Conservation (phyloP, 495 filamentous ascomycete species). For the Articulospora tetracladia region DNA sequence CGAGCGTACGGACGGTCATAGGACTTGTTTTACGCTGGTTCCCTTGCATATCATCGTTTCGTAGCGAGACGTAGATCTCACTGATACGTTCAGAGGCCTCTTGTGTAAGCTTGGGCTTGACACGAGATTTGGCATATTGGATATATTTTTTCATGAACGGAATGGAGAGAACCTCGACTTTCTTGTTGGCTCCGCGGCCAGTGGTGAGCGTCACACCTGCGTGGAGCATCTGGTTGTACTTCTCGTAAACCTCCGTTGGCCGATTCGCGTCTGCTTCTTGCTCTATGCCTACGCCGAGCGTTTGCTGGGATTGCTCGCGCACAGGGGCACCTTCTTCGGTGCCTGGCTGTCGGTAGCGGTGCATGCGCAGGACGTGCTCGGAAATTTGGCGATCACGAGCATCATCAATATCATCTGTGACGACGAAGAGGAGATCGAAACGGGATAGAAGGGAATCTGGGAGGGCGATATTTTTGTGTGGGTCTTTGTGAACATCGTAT, state of each 20-base stretch:
- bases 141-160: constrained; percentile 99
- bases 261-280: constrained; percentile 63
- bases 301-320: constrained; percentile 80
- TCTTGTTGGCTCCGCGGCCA: constrained; percentile 67
- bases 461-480: constrained; percentile 96
- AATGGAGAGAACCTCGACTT: constrained; percentile 90
- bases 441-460: constrained; percentile 95
- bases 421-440: constrained; percentile 98
- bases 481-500: constrained; percentile 98
- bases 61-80: constrained; percentile 84
- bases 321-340: constrained; percentile 95
- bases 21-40: constrained; percentile 91
- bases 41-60: constrained; percentile 93
- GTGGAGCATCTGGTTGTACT: constrained; percentile 94
- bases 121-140: constrained; percentile 91
- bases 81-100: constrained; percentile 91
- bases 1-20: constrained; percentile 94
- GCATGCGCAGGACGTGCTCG: constrained; percentile 97
- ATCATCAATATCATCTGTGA: constrained; percentile 98
- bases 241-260: constrained; percentile 90
- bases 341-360: constrained; percentile 90
- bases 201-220: constrained; percentile 77
- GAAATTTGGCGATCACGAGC: constrained; percentile 85
- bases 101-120: constrained; percentile 89
- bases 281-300: constrained; percentile 84